Evolutionary conservation across 73 alveolate species (phyloP), one percentile per base, ranked within the genome.

Genomic region (Stentor coeruleus): DNA sequence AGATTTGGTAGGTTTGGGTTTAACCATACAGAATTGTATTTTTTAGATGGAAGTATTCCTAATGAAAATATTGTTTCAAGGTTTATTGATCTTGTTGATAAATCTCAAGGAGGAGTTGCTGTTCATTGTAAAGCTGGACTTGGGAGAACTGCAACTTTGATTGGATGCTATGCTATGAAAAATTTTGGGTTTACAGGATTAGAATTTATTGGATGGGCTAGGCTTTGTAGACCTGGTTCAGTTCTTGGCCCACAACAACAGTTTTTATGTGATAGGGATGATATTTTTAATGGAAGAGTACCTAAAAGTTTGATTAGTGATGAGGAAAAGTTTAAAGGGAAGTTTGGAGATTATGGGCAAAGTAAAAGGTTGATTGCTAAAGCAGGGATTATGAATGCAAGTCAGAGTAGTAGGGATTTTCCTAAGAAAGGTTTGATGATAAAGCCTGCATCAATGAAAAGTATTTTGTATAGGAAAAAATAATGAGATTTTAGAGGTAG

Each of bases 61-160:
- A 74, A 93, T 39, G 87, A 73, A 80, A 66, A 82, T 35, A 90
- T 92, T 35, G 91, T 92, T 30, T 41, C 75, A 11, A 59, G 84
- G 20, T 92, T 92, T 75, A 55, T 92, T 35, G 83, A 86, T 35
- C 40, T 93, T 15, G 49, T 84, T 39, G 96, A 91, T 35, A 66
- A 87, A 2, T n/a, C n/a, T n/a, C 85, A 90, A 84, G 95, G 95
- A 11, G 98, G 91, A 26, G 83, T 91, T 26, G 98, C 98, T 14
- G 94, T 93, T 35, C 98, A 93, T 84, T 93, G 98, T 77, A 93
- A 93, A 83, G 98, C 98, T 30, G 98, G 98, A 2, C 87, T 93
- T 15, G 98, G 98, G 57, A 87, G 98, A 59, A 93, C 98, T 36
- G 98, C 97, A 0, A 93, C 98, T 33, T 82, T 93, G 75, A 93